Percentiles rank a stretch among this genome's conserved stretches.
Evolutionary conservation across 2,329 filamentous ascomycete genomes (phyloP).

Genomic region (Ophioceras dolichostomum): DNA sequence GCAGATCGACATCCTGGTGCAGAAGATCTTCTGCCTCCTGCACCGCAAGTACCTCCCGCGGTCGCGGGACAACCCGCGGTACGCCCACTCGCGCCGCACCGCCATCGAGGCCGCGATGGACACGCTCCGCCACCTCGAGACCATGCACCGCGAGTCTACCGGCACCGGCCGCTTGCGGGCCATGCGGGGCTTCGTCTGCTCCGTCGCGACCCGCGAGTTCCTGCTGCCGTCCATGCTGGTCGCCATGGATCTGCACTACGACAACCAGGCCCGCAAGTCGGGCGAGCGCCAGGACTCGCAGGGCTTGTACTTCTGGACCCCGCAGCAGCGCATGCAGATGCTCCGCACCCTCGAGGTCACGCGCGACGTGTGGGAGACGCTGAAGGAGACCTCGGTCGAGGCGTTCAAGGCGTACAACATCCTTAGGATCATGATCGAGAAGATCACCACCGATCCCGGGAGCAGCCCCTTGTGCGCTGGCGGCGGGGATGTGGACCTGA

Average conservation of each 20-base stretch:
- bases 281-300: conserved; percentile 25
- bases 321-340: conserved; percentile 60
- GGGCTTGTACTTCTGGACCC: conserved; percentile 41
- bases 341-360: conserved; percentile 60
- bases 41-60: conserved; percentile 79
- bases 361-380: conserved; percentile 66
- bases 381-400: conserved; percentile 71
- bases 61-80: conserved; percentile 66
- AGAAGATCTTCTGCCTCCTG: conserved; percentile 79
- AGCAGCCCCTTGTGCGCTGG: conserved; percentile 14
- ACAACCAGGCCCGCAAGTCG: conserved; percentile 35
- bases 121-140: conserved; percentile 65
- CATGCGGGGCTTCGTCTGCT: conserved; percentile 68
- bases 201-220: conserved; percentile 74
- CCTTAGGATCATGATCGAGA: conserved; percentile 73
- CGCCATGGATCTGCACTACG: conserved; percentile 68
- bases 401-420: conserved; percentile 76
- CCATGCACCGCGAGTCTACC: conserved; percentile 63
- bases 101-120: conserved; percentile 82
- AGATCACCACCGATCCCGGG: conserved; percentile 57
- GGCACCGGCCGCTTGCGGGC: conserved; percentile 58
- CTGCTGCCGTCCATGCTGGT: conserved; percentile 77
- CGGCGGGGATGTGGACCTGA: conserved; percentile 1
- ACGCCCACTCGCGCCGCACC: conserved; percentile 69
- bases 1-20: conserved; percentile 71